Percentiles rank a stretch among this genome's conserved stretches.
phyloP scores from a whole-genome alignment of 805 yeast species.

The Candida easanensis region DNA sequence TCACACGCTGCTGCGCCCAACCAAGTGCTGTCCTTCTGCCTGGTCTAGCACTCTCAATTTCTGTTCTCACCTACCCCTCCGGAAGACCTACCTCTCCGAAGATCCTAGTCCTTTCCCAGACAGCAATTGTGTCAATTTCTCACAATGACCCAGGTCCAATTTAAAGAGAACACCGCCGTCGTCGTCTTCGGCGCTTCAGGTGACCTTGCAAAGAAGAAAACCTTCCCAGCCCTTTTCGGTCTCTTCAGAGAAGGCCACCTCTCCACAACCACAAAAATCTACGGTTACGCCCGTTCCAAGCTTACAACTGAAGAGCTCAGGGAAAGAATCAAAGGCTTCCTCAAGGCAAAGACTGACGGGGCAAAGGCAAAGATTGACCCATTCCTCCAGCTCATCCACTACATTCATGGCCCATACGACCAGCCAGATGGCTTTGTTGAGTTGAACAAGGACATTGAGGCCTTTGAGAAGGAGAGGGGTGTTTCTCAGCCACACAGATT shows the following conservation, averaged over 20 bases:
- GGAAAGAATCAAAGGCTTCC: slow-evolving; percentile 58
- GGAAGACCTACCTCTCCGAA: background rate
- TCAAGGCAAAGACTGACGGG: slow-evolving; percentile 51
- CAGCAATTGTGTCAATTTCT: background rate
- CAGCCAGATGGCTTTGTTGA: slow-evolving; percentile 65
- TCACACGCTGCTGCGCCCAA: background rate
- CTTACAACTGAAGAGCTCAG: slow-evolving; percentile 65
- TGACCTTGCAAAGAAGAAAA: slow-evolving; percentile 92
- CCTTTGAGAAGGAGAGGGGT: slow-evolving; percentile 50
- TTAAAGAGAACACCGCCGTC: slow-evolving; percentile 65
- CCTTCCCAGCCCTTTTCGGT: slow-evolving; percentile 85
- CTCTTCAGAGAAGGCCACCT: slow-evolving; percentile 73
- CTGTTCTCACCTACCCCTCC: too few species aligned
- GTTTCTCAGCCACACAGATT: slow-evolving; percentile 66
- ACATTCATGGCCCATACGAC: slow-evolving; percentile 81
- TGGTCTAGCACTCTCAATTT: too few species aligned
- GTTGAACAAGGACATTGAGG: slow-evolving; percentile 53
- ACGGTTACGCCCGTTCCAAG: slow-evolving; percentile 91
- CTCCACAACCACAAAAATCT: slow-evolving; percentile 65
- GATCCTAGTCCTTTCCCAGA: background rate
- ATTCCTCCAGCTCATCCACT: slow-evolving; percentile 64
- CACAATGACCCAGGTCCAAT: slow-evolving; percentile 28
- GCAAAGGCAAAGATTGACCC: slow-evolving; percentile 46
- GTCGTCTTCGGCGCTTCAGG: slow-evolving; percentile 95
- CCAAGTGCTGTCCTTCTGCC: too few species aligned